These are phyloP conservation scores for Asterochloris sp. DNA, from an alignment of 139 green algal genomes.

Conservation along the genomic window DNA sequence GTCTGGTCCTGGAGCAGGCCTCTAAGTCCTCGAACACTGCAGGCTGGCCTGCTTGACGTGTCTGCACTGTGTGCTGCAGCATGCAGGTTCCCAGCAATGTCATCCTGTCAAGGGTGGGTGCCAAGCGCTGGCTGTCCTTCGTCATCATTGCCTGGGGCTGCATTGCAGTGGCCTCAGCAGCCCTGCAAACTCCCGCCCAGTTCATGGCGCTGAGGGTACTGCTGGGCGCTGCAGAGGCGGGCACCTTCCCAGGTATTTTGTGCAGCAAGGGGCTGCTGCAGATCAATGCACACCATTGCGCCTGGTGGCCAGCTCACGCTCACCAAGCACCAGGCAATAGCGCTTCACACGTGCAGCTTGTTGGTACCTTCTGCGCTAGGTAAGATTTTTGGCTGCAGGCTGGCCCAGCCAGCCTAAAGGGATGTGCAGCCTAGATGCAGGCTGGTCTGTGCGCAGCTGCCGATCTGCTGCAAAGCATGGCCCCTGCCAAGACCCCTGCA, in stretches of 20 bases:
- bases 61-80: no score
- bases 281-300: neutral
- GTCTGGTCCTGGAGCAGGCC: no score
- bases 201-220: slow-evolving; percentile 26
- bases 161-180: slow-evolving; percentile 14
- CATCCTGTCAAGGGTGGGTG: slow-evolving; percentile 8
- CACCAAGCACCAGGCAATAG: neutral
- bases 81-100: slow-evolving; percentile 13
- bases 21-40: no score
- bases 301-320: neutral
- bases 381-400: neutral
- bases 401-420: neutral
- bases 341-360: neutral
- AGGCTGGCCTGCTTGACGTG: no score
- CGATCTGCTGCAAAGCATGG: neutral
- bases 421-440: neutral
- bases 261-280: neutral
- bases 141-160: slow-evolving; percentile 21
- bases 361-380: neutral
- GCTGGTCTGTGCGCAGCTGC: neutral
- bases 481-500: neutral
- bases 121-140: slow-evolving; percentile 4
- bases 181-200: slow-evolving; percentile 5
- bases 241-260: slow-evolving; percentile 18
- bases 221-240: slow-evolving; percentile 22